These are phyloP conservation scores for Phytophthora pseudosyringae DNA, from an alignment of 352 stramenopile genomes.

Conservation along the genomic window DNA sequence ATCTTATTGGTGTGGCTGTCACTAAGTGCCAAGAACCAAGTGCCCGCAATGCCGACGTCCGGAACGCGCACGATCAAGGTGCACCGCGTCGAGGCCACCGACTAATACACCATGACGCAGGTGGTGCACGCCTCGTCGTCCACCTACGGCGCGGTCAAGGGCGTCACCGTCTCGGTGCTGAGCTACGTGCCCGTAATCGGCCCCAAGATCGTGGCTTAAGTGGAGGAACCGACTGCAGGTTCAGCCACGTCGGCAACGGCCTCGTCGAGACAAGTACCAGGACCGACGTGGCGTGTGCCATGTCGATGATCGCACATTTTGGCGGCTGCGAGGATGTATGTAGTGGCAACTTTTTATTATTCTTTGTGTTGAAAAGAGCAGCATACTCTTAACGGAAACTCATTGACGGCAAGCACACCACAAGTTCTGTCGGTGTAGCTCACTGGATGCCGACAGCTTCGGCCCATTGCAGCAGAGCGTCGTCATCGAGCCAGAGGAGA, in stretches of 20 bases:
- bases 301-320: conserved; percentile 13
- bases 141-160: conserved; percentile 60
- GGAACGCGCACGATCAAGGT: too few species aligned
- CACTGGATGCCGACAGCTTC: conserved; percentile 13
- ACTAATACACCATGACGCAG: conserved; percentile 70
- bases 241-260: conserved; percentile 2
- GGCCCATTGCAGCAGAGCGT: conserved; percentile 17
- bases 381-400: conserved; percentile 9
- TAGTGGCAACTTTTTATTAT: conserved; percentile 10
- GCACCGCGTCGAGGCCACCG: too few species aligned
- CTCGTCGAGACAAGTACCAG: conserved; percentile 4
- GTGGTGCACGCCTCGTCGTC: conserved; percentile 75
- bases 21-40: too few species aligned
- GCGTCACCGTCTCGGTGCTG: conserved; percentile 54
- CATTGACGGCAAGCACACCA: too few species aligned
- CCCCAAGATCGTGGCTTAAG: conserved; percentile 57
- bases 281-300: conserved; percentile 3
- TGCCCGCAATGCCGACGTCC: too few species aligned
- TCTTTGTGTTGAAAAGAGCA: conserved; percentile 16
- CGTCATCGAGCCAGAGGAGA: conserved; percentile 27
- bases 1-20: too few species aligned
- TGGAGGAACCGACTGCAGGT: conserved; percentile 22
- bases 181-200: conserved; percentile 71
- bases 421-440: background rate
- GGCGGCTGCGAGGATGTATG: conserved; percentile 10